These are phyloP conservation scores for Talaromyces thailandensis DNA, from an alignment of 495 filamentous ascomycete genomes.

Conservation along the genomic window DNA sequence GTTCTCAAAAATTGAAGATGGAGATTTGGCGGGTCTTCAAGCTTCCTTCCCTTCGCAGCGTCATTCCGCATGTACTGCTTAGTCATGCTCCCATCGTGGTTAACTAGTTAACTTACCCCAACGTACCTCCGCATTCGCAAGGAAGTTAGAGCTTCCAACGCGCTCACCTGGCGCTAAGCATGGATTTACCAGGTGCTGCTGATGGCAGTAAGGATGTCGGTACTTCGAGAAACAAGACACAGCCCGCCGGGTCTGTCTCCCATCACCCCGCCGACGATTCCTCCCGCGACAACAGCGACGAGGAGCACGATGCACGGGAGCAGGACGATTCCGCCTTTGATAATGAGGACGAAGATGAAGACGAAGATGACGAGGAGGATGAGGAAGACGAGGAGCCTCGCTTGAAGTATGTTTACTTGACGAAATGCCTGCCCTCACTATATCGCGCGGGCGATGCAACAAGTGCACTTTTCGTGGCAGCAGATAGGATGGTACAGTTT, in stretches of 20 bases:
- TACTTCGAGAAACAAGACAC: neutral
- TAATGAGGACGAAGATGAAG: slow-evolving; percentile 31
- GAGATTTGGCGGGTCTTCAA: neutral
- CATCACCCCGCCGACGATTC: slow-evolving; percentile 12
- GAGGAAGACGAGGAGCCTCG: slow-evolving; percentile 93
- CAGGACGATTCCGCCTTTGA: slow-evolving; percentile 14
- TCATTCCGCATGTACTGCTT: slow-evolving; percentile 1
- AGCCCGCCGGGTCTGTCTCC: slow-evolving; percentile 12
- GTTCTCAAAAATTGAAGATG: neutral
- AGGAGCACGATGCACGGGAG: slow-evolving; percentile 17
- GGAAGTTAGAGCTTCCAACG: neutral
- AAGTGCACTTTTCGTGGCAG: slow-evolving; percentile 77
- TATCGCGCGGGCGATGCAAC: slow-evolving; percentile 95
- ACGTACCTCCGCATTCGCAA: neutral
- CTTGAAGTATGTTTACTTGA: slow-evolving; percentile 84
- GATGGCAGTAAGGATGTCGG: neutral
- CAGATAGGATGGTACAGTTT: slow-evolving; percentile 83
- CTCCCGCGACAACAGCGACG: slow-evolving; percentile 4
- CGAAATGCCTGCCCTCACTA: slow-evolving; percentile 64
- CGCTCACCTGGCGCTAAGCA: slow-evolving; percentile 4
- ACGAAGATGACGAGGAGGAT: slow-evolving; percentile 60
- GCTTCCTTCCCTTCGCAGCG: neutral
- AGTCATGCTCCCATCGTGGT: neutral
- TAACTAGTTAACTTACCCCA: neutral
- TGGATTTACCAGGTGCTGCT: slow-evolving; percentile 2